Base-by-base conservation (phyloP, 1,284 basidiomycete species). In the Puccinia triticina region DNA sequence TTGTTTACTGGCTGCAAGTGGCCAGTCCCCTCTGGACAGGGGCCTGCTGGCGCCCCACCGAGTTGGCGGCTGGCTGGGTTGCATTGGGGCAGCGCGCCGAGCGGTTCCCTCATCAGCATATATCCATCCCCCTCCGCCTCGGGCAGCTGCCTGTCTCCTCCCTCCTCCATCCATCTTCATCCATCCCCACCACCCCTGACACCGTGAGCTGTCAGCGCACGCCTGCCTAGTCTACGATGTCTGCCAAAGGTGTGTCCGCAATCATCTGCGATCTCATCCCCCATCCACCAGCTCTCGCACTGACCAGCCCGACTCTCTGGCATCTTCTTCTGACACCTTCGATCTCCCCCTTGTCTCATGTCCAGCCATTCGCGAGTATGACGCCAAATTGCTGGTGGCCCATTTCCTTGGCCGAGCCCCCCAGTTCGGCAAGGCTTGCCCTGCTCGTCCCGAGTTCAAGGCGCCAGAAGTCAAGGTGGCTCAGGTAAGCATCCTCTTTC, bases 351-450 rank as follows among this genome's bases (percentile, higher is more conserved):
- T 18, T 14, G 23, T 3, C 29, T 50, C 5, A 3, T 21, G 29
- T 75, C 37, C 73, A 80, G 78, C 78, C 40, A 80, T 80, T 59
- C 67, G 78, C 29, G 78, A 80, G 32, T 80, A 80, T 50, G 78
- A 80, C 55, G 78, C 78, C 23, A 80, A 80, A 53, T 43, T 80
- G 34, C 59, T 80, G n/a, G 57, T 80, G 2, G 67, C 61, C 21
- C 66, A 80, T 61, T 80, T 69, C 67, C 59, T 80, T n/a, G 43
- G 67, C 32, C 67, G 78, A 61, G 78, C 78, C 12, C 78, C 78
- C n/a, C 78, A 80, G 55, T 80, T 80, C 43, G 78, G 78, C 46
- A 59, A 73, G 59, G 53, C 78, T 64, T 80, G 78, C 69, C 69
- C 78, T 72, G 78, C 48, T 34, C 53, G 53, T 40, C 50, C 71